phyloP scores from a whole-genome alignment of 768 basidiomycete genomes.

The Glaciozyma antarctica region DNA sequence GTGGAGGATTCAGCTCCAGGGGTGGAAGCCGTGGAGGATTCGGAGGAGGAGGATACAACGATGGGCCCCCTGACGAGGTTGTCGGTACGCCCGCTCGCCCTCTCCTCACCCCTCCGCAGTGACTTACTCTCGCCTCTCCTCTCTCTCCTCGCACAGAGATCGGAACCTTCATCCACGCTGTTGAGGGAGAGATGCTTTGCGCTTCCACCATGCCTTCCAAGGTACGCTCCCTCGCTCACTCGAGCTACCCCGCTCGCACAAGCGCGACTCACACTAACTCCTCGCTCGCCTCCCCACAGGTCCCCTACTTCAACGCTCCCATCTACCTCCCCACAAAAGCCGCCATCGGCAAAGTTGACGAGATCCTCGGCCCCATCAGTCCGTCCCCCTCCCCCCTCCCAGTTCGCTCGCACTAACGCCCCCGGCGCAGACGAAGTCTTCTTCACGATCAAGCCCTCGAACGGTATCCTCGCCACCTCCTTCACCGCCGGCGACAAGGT shows the following conservation, averaged over 20 bases:
- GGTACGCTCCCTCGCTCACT: constrained; percentile 38
- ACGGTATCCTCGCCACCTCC: constrained; percentile 87
- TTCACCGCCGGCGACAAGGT: constrained; percentile 98
- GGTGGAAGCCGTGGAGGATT: constrained; percentile 42
- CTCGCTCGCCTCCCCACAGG: constrained; percentile 21
- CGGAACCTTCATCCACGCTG: constrained; percentile 72
- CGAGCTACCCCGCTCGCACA: not conserved
- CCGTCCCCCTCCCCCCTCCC: not conserved
- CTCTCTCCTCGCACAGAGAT: constrained; percentile 25
- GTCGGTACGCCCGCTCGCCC: constrained; percentile 37
- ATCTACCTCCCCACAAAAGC: constrained; percentile 96
- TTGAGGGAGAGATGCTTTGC: constrained; percentile 98
- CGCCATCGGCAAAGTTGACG: constrained; percentile 91
- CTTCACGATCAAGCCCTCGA: constrained; percentile 94
- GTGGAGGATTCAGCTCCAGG: constrained; percentile 25
- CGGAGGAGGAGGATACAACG: constrained; percentile 37
- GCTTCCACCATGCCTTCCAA: constrained; percentile 71
- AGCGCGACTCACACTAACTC: not conserved
- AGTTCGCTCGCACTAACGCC: not conserved
- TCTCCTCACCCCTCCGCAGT: not conserved
- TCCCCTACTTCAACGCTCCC: constrained; percentile 98
- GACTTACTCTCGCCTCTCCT: not conserved
- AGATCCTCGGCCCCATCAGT: constrained; percentile 98
- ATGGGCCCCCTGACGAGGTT: constrained; percentile 45
- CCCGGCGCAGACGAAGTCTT: constrained; percentile 58